Percentiles rank a stretch among this genome's conserved stretches.
phyloP scores from a whole-genome alignment of 768 basidiomycete species.

The Boletus rubropictus region DNA sequence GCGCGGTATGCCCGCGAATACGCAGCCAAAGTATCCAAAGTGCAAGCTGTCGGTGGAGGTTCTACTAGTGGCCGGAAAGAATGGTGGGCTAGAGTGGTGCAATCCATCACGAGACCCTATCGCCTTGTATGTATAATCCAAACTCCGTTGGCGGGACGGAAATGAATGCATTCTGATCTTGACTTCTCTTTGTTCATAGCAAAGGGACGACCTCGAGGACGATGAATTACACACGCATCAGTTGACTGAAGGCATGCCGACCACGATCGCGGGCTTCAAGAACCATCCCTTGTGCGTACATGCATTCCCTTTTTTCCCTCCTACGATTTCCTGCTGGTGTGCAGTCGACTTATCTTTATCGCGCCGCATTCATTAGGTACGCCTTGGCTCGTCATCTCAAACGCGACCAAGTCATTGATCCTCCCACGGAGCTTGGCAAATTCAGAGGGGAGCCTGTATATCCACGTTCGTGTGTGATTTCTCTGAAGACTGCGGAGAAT shows the following conservation, averaged over 20 bases:
- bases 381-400: slow-evolving; percentile 83
- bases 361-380: slow-evolving; percentile 46
- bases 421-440: slow-evolving; percentile 76
- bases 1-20: slow-evolving; percentile 81
- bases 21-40: slow-evolving; percentile 72
- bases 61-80: slow-evolving; percentile 53
- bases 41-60: slow-evolving; percentile 54
- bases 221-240: slow-evolving; percentile 76
- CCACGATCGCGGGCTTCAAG: slow-evolving; percentile 86
- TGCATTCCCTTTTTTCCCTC: not conserved
- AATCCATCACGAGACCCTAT: slow-evolving; percentile 66
- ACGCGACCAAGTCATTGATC: slow-evolving; percentile 80
- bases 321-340: slow-evolving; percentile 23
- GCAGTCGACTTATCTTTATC: slow-evolving; percentile 1
- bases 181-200: slow-evolving; percentile 38
- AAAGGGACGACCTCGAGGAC: slow-evolving; percentile 91
- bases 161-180: slow-evolving; percentile 12
- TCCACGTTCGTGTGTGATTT: slow-evolving; percentile 74
- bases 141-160: slow-evolving; percentile 17
- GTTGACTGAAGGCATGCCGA: slow-evolving; percentile 89
- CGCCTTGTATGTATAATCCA: slow-evolving; percentile 54
- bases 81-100: slow-evolving; percentile 81
- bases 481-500: slow-evolving; percentile 86
- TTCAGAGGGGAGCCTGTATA: slow-evolving; percentile 94
- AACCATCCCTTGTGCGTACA: slow-evolving; percentile 75